phyloP scores from a whole-genome alignment of 176 grass and related monocot species.

The Avena sativa region DNA sequence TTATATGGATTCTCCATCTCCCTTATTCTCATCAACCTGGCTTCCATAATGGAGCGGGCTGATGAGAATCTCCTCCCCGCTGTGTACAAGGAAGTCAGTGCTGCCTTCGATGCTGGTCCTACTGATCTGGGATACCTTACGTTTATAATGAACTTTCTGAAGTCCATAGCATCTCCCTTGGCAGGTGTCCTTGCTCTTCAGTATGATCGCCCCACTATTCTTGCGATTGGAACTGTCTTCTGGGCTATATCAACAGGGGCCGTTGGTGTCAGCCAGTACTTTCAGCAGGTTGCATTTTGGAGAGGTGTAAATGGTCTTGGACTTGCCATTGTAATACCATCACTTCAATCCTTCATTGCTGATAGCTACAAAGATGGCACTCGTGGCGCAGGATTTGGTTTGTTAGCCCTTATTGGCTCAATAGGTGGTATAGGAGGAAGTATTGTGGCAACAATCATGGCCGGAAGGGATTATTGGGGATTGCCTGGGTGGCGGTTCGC shows the following conservation, averaged over 20 bases:
- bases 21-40: conserved; percentile 95
- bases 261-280: conserved; percentile 80
- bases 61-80: conserved; percentile 96
- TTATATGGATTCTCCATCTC: conserved; percentile 83
- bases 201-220: conserved; percentile 80
- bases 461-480: conserved; percentile 70
- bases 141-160: conserved; percentile 93
- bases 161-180: conserved; percentile 88
- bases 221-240: conserved; percentile 77
- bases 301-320: conserved; percentile 96
- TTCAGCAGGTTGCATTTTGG: conserved; percentile 85
- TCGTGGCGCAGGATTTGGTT: conserved; percentile 82
- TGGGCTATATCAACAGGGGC: conserved; percentile 94
- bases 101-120: conserved; percentile 85
- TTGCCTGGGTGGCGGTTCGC: conserved; percentile 88
- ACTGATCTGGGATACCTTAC: conserved; percentile 97
- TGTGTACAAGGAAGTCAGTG: conserved; percentile 99
- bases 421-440: conserved; percentile 93
- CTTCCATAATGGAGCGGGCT: conserved; percentile 90
- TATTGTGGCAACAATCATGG: conserved; percentile 85
- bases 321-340: conserved; percentile 90
- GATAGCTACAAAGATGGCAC: conserved; percentile 91
- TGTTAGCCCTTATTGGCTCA: conserved; percentile 73
- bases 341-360: conserved; percentile 92
- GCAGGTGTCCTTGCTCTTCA: conserved; percentile 86